These are phyloP conservation scores for Populus hybrid DNA, from an alignment of 441 rosid species.

Conservation along the genomic window DNA sequence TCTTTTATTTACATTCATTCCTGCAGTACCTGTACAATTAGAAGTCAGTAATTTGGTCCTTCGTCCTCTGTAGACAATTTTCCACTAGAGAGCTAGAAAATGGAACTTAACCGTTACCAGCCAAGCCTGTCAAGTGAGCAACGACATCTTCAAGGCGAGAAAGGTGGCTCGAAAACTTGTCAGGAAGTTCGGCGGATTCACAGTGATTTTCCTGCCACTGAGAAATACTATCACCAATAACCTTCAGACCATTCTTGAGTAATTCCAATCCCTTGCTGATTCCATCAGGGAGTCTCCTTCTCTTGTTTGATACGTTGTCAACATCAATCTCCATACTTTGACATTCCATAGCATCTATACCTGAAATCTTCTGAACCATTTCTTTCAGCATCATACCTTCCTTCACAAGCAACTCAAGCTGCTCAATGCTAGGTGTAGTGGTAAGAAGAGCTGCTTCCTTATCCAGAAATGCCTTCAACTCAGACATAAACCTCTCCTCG, in stretches of 20 bases:
- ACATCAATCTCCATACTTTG: constrained; percentile 32
- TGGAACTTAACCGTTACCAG: constrained; percentile 9
- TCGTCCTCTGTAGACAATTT: background rate
- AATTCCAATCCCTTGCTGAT: constrained; percentile 69
- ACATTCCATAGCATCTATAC: constrained; percentile 24
- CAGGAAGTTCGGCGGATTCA: constrained; percentile 45
- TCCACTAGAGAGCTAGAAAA: background rate
- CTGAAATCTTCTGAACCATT: constrained; percentile 30
- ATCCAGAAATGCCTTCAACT: constrained; percentile 73
- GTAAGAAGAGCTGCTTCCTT: constrained; percentile 61
- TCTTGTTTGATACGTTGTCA: constrained; percentile 47
- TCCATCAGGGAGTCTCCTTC: constrained; percentile 79
- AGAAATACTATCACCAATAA: constrained; percentile 53
- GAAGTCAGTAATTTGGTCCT: background rate
- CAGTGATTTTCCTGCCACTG: constrained; percentile 48
- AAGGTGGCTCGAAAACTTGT: constrained; percentile 53
- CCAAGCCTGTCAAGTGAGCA: constrained; percentile 47
- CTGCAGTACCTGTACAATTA: background rate
- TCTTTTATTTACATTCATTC: background rate
- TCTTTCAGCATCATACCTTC: constrained; percentile 58
- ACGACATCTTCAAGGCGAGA: constrained; percentile 66
- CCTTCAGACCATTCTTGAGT: constrained; percentile 71
- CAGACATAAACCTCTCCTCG: constrained; percentile 71
- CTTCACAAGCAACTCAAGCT: constrained; percentile 43
- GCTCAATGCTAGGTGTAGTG: constrained; percentile 39